phyloP scores from a whole-genome alignment of 2,329 filamentous ascomycete species.

The Fusarium pseudograminearum region DNA sequence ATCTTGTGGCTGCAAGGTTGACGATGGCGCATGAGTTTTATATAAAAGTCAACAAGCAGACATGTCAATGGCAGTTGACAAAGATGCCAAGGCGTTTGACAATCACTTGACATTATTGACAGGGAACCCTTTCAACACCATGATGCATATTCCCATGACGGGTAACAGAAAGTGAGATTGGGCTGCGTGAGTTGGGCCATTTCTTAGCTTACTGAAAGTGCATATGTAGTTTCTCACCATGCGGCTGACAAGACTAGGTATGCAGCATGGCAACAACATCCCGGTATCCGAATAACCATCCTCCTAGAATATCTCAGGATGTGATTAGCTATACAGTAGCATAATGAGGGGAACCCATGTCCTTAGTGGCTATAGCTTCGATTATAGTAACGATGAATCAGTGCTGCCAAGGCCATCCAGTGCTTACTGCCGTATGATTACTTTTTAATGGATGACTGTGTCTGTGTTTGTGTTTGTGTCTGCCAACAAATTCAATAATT shows the following conservation, averaged over 20 bases:
- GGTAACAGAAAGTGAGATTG: background rate
- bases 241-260: conserved; percentile 19
- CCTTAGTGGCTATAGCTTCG: conserved; percentile 27
- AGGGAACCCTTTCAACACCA: background rate
- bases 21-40: background rate
- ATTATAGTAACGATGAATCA: conserved; percentile 9
- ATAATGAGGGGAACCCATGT: conserved; percentile 31
- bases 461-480: background rate
- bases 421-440: conserved; percentile 22
- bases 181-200: background rate
- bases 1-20: conserved; percentile 8
- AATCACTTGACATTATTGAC: conserved; percentile 19
- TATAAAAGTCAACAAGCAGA: background rate
- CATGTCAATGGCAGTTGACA: background rate
- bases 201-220: conserved; percentile 9
- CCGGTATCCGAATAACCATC: background rate
- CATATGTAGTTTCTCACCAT: background rate
- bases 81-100: background rate
- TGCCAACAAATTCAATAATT: conserved; percentile 32
- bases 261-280: conserved; percentile 11
- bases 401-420: conserved; percentile 24
- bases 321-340: conserved; percentile 1
- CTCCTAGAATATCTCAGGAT: conserved; percentile 12
- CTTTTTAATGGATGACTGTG: background rate
- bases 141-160: background rate